phyloP scores from a whole-genome alignment of 2,329 filamentous ascomycete species.

The Alternaria tenuissima region DNA sequence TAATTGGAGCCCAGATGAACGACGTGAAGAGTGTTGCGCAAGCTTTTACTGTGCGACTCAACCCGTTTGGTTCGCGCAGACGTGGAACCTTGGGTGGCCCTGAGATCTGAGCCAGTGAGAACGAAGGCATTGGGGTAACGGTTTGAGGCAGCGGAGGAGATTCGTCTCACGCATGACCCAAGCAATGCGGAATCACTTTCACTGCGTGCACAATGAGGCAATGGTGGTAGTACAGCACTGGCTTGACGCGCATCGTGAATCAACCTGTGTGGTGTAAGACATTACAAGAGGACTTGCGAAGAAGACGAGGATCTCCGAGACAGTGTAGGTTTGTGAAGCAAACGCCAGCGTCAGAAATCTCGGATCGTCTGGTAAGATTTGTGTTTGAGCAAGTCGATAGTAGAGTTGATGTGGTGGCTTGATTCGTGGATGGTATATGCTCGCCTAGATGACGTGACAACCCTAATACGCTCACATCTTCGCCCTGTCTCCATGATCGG shows the following conservation, averaged over 20 bases:
- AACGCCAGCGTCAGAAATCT: neutral
- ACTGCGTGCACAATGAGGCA: neutral
- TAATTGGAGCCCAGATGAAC: neutral
- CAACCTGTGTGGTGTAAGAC: neutral
- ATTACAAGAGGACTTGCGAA: neutral
- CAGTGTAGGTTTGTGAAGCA: neutral
- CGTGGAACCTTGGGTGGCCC: neutral
- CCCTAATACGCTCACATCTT: conserved; percentile 26
- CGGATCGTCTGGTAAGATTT: neutral
- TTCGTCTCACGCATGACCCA: neutral
- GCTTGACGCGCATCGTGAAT: neutral
- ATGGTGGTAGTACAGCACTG: neutral
- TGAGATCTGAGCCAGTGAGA: neutral
- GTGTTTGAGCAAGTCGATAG: neutral
- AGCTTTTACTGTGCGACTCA: neutral
- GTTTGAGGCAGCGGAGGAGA: neutral
- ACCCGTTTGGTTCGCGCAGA: neutral
- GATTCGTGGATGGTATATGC: neutral
- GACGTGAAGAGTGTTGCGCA: neutral
- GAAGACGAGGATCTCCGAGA: neutral
- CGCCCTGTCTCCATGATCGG: conserved; percentile 34
- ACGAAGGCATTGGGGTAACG: neutral
- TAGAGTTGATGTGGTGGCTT: neutral
- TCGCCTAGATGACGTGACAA: neutral
- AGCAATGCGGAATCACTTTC: neutral